Base-by-base conservation (phyloP, 106 monocot genomes). In the Platanthera guangdongensis region DNA sequence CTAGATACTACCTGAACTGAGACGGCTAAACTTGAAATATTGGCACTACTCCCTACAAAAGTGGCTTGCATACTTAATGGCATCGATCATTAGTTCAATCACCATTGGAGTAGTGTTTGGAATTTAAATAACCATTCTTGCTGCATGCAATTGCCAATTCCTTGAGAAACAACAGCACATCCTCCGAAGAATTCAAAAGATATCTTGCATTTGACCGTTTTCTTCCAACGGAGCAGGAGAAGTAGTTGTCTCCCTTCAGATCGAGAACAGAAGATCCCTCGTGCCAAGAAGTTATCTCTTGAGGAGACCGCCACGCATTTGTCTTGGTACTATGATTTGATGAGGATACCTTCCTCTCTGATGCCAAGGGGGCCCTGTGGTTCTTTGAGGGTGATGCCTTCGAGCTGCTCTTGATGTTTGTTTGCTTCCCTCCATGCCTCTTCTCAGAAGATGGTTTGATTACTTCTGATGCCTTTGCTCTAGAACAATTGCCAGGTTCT, bases 211-310 rank as follows among this genome's bases (percentile, higher is more conserved):
- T 96, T 7, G 95, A 96, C 9, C 84, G 82, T 75, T 94, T 91
- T 78, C 94, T 78, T 18, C 87, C 90, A 14, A 94, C 94, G 25
- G 94, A 87, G 63, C 94, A 94, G 4, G 94, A 94, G 80, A 94
- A 94, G 82, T 94, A 94, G 59, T 94, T 94, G 47, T 94, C 91
- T 6, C 89, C 94, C 73, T 94, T 94, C 47, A 94, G 89, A 74
- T 94, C 94, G 3, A 94, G 89, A 73, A 94, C 91, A 1, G 94
- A 94, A 1, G 94, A 94, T 16, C 94, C 89, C 76, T 94, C 91
- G 9, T 87, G 88, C 92, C 93, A 96, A 11, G 92, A 81, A 39
- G 83, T 80, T n/a, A 47, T 81, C 60, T 90, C 93, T 30, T 87
- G 88, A 14, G 84, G 77, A 45, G 81, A 67, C 52, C 82, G 80